Percentiles rank a stretch among this genome's conserved stretches.
Conservation (phyloP, 2,329 filamentous ascomycete genomes). For the Talaromyces piceae region DNA sequence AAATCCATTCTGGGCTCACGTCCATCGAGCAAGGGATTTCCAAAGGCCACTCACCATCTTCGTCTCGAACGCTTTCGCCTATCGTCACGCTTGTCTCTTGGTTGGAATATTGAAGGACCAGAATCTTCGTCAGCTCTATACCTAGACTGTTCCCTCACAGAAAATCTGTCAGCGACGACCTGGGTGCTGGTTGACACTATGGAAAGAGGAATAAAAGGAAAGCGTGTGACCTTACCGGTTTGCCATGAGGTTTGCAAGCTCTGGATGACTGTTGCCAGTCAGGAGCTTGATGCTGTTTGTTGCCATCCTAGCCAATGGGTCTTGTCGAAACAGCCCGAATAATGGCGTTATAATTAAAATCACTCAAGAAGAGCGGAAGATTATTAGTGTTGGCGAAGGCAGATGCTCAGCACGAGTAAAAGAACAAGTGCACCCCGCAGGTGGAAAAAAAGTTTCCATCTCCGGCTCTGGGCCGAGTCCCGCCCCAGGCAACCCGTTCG, state of each 20-base stretch:
- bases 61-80: conserved; percentile 90
- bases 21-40: conserved; percentile 5
- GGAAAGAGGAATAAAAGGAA: too few species aligned
- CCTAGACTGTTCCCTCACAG: conserved; percentile 43
- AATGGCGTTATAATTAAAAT: too few species aligned
- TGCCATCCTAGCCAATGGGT: conserved; percentile 40
- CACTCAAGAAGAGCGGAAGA: too few species aligned
- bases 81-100: conserved; percentile 67
- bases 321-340: too few species aligned
- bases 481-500: too few species aligned
- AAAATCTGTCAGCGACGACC: conserved; percentile 3
- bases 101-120: conserved; percentile 61
- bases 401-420: background rate
- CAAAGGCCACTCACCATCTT: conserved; percentile 62
- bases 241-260: conserved; percentile 62
- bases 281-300: conserved; percentile 68
- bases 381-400: background rate
- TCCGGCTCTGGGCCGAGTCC: conserved; percentile 7
- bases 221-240: conserved; percentile 50
- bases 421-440: background rate
- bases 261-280: conserved; percentile 67
- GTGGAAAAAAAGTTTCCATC: conserved; percentile 8
- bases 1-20: background rate
- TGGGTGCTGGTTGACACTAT: background rate
- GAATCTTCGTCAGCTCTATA: conserved; percentile 61